phyloP scores from a whole-genome alignment of 169 alveolate genomes.

The Amoebophrya sp. region DNA sequence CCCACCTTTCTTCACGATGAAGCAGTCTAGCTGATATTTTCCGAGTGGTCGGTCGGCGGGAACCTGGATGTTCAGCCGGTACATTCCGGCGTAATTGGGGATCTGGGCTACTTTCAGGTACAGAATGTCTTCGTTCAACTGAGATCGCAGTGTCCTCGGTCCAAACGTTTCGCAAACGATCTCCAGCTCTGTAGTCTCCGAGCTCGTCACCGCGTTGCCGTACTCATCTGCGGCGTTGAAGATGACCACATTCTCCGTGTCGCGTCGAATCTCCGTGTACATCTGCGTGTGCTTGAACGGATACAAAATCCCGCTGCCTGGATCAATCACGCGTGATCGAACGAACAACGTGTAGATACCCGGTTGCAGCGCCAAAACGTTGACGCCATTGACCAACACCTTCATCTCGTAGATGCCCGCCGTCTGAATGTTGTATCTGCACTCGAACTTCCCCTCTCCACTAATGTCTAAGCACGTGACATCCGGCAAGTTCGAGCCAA shows the following conservation, averaged over 20 bases:
- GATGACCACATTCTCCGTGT: not conserved
- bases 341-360: not conserved
- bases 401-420: not conserved
- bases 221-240: not conserved
- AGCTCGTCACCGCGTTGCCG: not conserved
- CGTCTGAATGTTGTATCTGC: not conserved
- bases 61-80: not conserved
- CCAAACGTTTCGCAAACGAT: constrained; percentile 23
- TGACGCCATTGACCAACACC: not conserved
- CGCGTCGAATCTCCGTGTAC: not conserved
- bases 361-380: not conserved
- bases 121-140: not conserved
- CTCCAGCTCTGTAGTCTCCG: constrained; percentile 2
- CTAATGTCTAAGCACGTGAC: not conserved
- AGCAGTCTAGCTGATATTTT: not conserved
- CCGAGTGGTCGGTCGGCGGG: not conserved
- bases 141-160: not conserved
- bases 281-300: not conserved
- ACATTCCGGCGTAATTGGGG: not conserved
- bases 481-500: not conserved
- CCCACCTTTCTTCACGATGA: constrained; percentile 27
- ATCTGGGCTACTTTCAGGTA: not conserved
- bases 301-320: not conserved
- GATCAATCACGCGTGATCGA: not conserved
- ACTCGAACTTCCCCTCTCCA: not conserved